Evolutionary conservation across 345 rosid genomes (phyloP), one percentile per base, ranked within the genome.

Genomic region (Pelargonium nanum): DNA sequence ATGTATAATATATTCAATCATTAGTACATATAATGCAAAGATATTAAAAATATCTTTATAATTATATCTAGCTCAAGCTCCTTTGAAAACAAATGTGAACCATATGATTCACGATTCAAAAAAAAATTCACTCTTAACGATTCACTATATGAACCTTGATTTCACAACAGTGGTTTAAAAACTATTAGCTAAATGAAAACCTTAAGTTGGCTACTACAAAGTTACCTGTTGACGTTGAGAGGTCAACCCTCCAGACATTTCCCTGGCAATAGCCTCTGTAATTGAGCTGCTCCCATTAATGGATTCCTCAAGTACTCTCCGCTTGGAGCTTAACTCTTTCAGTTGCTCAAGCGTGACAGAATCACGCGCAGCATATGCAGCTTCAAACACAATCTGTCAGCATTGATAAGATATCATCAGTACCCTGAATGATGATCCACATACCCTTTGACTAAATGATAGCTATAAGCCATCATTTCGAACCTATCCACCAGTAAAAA

Each of bases 221-320:
- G 22, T 58, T 50, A 89, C 94, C 83, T 80, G 91, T 53, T 83
- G 73, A 53, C 62, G 73, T 5, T 67, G 70, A 58, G 86, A 81
- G 67, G 88, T 78, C 6, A 81, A 64, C 40, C 96, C 96, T 48
- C 88, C 80, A 45, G 77, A 82, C 62, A 84, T 86, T 71, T 82
- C 91, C 76, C 89, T 79, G 0, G 93, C 85, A 76, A 77, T 78
- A 3, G 91, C 87, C 70, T 74, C 77, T 0, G 85, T 81, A 55
- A 78, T 62, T 57, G 57, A 70, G 71, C 86, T 81, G 52, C 78
- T 83, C 32, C 63, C 66, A 72, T 86, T 89, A 66, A 89, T 80
- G 19, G 91, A 75, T 54, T 77, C 86, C 68, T 89, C 89, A 2
- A 84, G 70, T 21, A 74, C 69, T 57, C 80, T 78, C 15, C 94